phyloP scores from a whole-genome alignment of 176 grass and related monocot genomes.

The Lolium multiflorum region DNA sequence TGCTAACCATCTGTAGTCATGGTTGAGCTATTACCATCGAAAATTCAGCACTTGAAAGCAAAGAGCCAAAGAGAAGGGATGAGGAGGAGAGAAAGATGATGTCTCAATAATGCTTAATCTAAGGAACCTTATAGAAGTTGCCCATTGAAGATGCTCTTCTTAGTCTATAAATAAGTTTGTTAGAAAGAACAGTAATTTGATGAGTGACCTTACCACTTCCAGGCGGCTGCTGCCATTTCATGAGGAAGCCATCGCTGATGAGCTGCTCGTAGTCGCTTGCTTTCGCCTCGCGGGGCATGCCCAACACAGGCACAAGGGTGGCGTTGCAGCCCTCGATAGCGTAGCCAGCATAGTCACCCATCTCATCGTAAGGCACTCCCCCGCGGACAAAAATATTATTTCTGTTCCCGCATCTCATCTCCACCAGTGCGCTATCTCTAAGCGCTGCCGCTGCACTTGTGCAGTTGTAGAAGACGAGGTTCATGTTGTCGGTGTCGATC shows the following conservation, averaged over 20 bases:
- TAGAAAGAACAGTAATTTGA: background rate
- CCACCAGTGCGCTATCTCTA: background rate
- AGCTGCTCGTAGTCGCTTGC: slow-evolving; percentile 20
- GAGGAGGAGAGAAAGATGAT: background rate
- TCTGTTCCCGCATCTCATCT: background rate
- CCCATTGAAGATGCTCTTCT: background rate
- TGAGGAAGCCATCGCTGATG: slow-evolving; percentile 39
- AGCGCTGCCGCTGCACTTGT: background rate
- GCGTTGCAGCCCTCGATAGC: slow-evolving; percentile 1
- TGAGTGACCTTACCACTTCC: background rate
- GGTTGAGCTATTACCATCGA: background rate
- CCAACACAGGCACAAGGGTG: background rate
- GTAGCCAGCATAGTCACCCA: too few species aligned
- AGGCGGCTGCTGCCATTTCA: slow-evolving; percentile 1
- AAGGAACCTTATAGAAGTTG: background rate
- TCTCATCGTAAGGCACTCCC: too few species aligned
- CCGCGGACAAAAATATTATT: too few species aligned
- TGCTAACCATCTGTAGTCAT: background rate
- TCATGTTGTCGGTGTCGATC: background rate
- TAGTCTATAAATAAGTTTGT: background rate
- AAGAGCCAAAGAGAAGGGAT: background rate
- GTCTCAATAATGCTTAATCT: background rate
- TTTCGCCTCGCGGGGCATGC: background rate
- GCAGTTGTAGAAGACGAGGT: slow-evolving; percentile 46
- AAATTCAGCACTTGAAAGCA: background rate